phyloP scores from a whole-genome alignment of 768 basidiomycete genomes.

The Boletus sp. region DNA sequence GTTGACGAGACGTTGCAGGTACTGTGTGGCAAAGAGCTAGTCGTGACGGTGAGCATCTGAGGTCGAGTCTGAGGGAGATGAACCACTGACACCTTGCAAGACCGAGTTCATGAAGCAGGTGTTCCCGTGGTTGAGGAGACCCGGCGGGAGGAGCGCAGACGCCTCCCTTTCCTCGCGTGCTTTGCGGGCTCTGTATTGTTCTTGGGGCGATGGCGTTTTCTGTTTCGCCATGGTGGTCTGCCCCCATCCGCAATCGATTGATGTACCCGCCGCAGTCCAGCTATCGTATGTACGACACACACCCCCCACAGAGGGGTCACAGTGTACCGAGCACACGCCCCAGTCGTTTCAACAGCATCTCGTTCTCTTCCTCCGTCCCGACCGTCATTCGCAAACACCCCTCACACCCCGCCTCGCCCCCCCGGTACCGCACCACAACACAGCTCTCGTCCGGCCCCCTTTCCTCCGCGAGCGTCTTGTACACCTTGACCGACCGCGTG shows the following conservation, averaged over 20 bases:
- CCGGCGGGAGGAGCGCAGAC: constrained; percentile 63
- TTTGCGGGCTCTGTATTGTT: constrained; percentile 55
- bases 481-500: constrained; percentile 57
- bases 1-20: constrained; percentile 54
- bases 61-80: too few species aligned
- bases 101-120: constrained; percentile 98
- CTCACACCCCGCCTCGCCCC: constrained; percentile 78
- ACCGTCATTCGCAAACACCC: constrained; percentile 90
- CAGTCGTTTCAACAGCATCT: constrained; percentile 52
- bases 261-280: not conserved
- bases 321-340: constrained; percentile 30
- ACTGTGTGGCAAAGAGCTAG: constrained; percentile 65
- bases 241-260: not conserved
- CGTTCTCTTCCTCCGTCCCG: constrained; percentile 80
- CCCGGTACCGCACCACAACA: constrained; percentile 89
- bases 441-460: constrained; percentile 77
- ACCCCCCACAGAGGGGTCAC: not conserved
- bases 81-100: constrained; percentile 70
- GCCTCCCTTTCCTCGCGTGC: constrained; percentile 61
- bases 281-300: not conserved
- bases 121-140: constrained; percentile 77
- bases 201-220: constrained; percentile 59
- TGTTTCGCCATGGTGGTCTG: constrained; percentile 41
- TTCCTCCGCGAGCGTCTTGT: constrained; percentile 80
- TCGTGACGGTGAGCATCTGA: not conserved